phyloP scores from a whole-genome alignment of 148 eudicot genomes.

The Hydrangea macrophylla region DNA sequence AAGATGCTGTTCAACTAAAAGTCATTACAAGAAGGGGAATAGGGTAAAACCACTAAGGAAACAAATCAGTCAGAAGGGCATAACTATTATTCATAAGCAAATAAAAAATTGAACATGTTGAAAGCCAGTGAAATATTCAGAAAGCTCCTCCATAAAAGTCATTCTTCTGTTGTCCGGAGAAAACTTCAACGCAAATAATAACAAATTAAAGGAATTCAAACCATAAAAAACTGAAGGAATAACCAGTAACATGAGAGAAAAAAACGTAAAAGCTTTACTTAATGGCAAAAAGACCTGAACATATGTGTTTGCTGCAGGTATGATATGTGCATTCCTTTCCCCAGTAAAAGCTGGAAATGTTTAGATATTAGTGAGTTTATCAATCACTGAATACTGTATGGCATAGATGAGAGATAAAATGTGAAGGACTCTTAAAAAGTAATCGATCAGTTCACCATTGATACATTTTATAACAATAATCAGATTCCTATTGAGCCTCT shows the following conservation, averaged over 20 bases:
- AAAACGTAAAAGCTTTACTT: background rate
- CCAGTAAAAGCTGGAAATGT: slow-evolving; percentile 74
- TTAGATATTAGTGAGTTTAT: slow-evolving; percentile 14
- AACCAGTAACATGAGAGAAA: background rate
- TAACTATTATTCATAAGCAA: too few species aligned
- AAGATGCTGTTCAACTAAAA: slow-evolving; percentile 10
- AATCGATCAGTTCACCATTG: slow-evolving; percentile 22
- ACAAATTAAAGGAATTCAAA: background rate
- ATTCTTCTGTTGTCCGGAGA: background rate
- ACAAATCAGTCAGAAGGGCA: slow-evolving; percentile 1
- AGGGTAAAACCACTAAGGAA: background rate
- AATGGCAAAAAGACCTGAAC: slow-evolving; percentile 58
- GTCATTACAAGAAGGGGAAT: background rate
- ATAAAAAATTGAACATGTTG: too few species aligned
- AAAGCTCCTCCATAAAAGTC: background rate
- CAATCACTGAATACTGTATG: slow-evolving; percentile 12
- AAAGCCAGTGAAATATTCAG: background rate
- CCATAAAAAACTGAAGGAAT: background rate
- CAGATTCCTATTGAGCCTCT: background rate
- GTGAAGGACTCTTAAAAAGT: slow-evolving; percentile 6
- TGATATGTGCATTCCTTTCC: slow-evolving; percentile 57
- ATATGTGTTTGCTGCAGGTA: slow-evolving; percentile 82
- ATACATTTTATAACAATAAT: slow-evolving; percentile 1
- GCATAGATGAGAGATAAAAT: slow-evolving; percentile 3
- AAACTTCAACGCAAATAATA: background rate